Conservation (phyloP, 169 alveolate genomes). For the Babesia ovis region DNA sequence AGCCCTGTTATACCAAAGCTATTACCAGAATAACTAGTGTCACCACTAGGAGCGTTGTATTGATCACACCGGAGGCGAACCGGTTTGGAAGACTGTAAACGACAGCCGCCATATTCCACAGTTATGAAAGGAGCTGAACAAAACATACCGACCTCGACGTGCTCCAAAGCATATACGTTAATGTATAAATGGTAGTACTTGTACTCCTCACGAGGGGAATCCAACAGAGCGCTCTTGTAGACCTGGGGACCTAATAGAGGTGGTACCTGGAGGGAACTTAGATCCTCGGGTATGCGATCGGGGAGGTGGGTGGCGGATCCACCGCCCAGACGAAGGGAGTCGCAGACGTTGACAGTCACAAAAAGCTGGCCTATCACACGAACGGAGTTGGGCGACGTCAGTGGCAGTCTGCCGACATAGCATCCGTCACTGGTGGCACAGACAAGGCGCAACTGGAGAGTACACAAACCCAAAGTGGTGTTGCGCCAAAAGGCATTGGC, state of each 20-base stretch:
- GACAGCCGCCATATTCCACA: slow-evolving; percentile 87
- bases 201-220: slow-evolving; percentile 31
- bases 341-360: slow-evolving; percentile 83
- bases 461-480: slow-evolving; percentile 82
- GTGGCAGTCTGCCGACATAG: slow-evolving; percentile 78
- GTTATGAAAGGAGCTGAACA: slow-evolving; percentile 82
- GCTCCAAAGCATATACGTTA: slow-evolving; percentile 82
- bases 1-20: not conserved
- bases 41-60: not conserved
- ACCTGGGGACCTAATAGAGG: slow-evolving; percentile 71
- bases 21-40: not conserved
- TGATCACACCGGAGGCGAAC: slow-evolving; percentile 60
- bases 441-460: slow-evolving; percentile 84
- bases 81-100: slow-evolving; percentile 78
- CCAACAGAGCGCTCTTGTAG: slow-evolving; percentile 48
- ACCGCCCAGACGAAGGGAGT: slow-evolving; percentile 72
- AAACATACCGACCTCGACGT: slow-evolving; percentile 75
- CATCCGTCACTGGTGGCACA: slow-evolving; percentile 81
- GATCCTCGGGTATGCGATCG: slow-evolving; percentile 3
- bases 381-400: slow-evolving; percentile 79
- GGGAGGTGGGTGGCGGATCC: slow-evolving; percentile 28
- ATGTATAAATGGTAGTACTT: slow-evolving; percentile 81
- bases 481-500: slow-evolving; percentile 91
- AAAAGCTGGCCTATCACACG: slow-evolving; percentile 76
- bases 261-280: slow-evolving; percentile 39